A percentile compares a stretch with the other conserved stretches of the same genome.
These are phyloP conservation scores for Penstemon newberryi DNA, from an alignment of 257 asterid species.

Conservation along the genomic window DNA sequence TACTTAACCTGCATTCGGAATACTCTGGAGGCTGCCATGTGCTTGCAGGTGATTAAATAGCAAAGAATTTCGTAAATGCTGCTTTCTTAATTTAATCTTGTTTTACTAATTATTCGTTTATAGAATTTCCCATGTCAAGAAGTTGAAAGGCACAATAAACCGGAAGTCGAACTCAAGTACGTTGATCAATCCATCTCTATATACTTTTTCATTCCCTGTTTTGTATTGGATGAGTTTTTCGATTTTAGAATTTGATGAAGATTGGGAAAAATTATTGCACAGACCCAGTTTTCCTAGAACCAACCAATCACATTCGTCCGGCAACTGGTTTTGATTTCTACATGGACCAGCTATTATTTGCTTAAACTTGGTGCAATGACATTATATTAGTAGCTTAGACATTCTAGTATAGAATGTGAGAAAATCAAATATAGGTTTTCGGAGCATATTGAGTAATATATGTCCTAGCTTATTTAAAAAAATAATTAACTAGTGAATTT, in stretches of 20 bases:
- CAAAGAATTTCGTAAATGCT: background rate
- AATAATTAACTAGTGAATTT: conserved; percentile 1
- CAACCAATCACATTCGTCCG: no score
- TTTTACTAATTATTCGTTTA: conserved; percentile 31
- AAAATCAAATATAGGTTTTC: background rate
- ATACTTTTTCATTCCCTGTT: background rate
- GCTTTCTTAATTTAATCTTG: background rate
- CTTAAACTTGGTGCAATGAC: no score
- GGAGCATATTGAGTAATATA: background rate
- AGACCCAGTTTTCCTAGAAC: no score
- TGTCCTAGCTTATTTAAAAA: background rate
- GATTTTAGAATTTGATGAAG: conserved; percentile 15
- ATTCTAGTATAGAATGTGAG: background rate
- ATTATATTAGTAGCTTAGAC: no score
- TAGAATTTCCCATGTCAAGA: conserved; percentile 99
- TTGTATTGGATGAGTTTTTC: background rate
- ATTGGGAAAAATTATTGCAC: background rate
- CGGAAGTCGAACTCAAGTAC: conserved; percentile 97
- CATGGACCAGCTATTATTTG: no score
- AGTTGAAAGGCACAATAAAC: conserved; percentile 99
- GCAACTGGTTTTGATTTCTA: no score
- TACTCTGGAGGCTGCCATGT: conserved; percentile 91
- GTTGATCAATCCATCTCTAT: conserved; percentile 26
- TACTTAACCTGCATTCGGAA: conserved; percentile 78
- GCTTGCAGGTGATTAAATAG: conserved; percentile 66